Evolutionary conservation across 2,329 filamentous ascomycete species (phyloP).

Genomic region (Talaromyces sp.): DNA sequence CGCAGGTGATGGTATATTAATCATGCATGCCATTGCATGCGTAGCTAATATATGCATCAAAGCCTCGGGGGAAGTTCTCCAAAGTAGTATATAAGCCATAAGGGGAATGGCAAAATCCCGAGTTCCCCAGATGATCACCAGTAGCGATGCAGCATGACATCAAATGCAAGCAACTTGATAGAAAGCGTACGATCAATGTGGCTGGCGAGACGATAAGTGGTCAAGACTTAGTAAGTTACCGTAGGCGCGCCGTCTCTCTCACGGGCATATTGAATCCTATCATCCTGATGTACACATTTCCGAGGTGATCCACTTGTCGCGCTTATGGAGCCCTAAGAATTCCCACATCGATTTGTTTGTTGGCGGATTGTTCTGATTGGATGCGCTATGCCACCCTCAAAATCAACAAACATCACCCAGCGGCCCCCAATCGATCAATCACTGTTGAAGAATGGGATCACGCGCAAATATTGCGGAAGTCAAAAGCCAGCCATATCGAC

Average conservation of each 20-base stretch:
- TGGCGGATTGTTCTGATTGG: constrained; percentile 5
- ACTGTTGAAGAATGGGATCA: neutral
- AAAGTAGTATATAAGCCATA: neutral
- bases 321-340: constrained; percentile 11
- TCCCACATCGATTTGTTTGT: constrained; percentile 1
- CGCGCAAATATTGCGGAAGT: neutral
- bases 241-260: neutral
- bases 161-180: neutral
- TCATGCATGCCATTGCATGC: neutral
- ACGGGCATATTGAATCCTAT: neutral
- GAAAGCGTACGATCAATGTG: neutral
- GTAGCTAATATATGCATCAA: neutral
- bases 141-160: constrained; percentile 14
- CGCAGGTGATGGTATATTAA: neutral
- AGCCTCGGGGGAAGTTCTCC: neutral
- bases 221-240: neutral
- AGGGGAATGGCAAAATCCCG: neutral
- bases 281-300: neutral
- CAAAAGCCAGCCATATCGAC: neutral
- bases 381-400: neutral
- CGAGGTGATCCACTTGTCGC: constrained; percentile 12
- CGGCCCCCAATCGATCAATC: constrained; percentile 10
- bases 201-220: neutral
- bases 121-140: constrained; percentile 6
- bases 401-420: neutral